Base-by-base conservation (phyloP, 2,329 filamentous ascomycete species). In the Hymenoscyphus repandus region DNA sequence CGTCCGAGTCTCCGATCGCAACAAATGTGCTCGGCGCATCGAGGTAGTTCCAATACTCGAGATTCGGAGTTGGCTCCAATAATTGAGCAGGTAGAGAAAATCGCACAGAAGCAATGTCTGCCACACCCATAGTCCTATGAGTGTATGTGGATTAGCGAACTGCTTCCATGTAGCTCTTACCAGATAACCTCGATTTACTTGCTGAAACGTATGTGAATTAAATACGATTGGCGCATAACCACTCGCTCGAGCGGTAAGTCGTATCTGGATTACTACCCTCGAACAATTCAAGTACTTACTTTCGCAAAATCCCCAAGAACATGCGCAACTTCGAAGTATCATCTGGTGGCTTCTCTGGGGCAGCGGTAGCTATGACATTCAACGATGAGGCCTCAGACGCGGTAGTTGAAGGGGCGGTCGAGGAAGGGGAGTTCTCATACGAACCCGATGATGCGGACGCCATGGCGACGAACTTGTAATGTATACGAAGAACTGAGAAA, bases 41-140 rank as follows among this genome's bases (percentile, higher is more conserved):
- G 67, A 99, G 78, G 66, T 99, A 99, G 65, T 95, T 95, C 93
- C 93, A 99, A 73, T 97, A 99, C 74, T 99, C 93, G 67, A 99
- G 76, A 69, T 99, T 99, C 47, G 93, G 93, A 3, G 89, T 95
- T 33, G 93, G 93, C 70, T 99, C 93, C 64, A 99, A 80, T 39
- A 99, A 83, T 71, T 97, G 92, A 45, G 93, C 90, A 18, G 93
- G 93, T 45, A 99, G 79, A 13, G 92, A 97, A 74, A 99, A 99
- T 61, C 93, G 88, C 56, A 97, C 92, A 50, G 90, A 83, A 51
- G 93, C 93, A 64, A 99, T 93, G 71, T 99, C 93, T 60, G 91
- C 78, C 51, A 99, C 93, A 61, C 93, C 93, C 64, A 97, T 90
- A 71, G 97, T 97, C 69, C 92, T 95, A 69, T 45, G 51, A 6